Evolutionary conservation across 2,329 filamentous ascomycete genomes (phyloP).

Genomic region (Xylariaceae sp.): DNA sequence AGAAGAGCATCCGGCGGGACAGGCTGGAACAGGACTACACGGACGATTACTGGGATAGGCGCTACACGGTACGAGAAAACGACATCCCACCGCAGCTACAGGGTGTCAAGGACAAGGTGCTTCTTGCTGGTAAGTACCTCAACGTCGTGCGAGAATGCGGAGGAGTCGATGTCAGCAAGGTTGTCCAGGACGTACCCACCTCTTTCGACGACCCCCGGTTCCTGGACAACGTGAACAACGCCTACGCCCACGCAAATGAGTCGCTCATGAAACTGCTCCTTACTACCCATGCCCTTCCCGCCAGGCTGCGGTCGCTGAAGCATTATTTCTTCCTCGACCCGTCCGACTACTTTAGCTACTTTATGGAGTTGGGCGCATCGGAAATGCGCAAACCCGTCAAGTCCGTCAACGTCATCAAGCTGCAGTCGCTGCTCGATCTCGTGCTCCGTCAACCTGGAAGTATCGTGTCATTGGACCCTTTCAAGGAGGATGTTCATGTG

Average conservation of each 20-base stretch:
- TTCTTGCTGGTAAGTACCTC: slow-evolving; percentile 93
- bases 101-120: slow-evolving; percentile 84
- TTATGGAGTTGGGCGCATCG: slow-evolving; percentile 82
- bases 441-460: slow-evolving; percentile 94
- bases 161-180: slow-evolving; percentile 87
- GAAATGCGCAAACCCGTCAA: slow-evolving; percentile 87
- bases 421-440: slow-evolving; percentile 92
- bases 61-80: slow-evolving; percentile 88
- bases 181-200: slow-evolving; percentile 77
- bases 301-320: slow-evolving; percentile 81
- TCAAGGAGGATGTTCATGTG: slow-evolving; percentile 97
- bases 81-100: slow-evolving; percentile 90
- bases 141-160: slow-evolving; percentile 97
- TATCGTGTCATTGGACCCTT: slow-evolving; percentile 87
- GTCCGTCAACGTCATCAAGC: slow-evolving; percentile 81
- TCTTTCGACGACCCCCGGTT: slow-evolving; percentile 91
- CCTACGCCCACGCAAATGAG: slow-evolving; percentile 92
- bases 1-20: slow-evolving; percentile 89
- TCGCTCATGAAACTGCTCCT: slow-evolving; percentile 85
- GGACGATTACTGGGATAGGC: slow-evolving; percentile 97
- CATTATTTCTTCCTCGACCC: slow-evolving; percentile 99
- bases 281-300: slow-evolving; percentile 85
- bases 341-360: slow-evolving; percentile 97
- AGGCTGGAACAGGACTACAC: slow-evolving; percentile 93
- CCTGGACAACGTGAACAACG: slow-evolving; percentile 89